Evolutionary conservation across 1,284 basidiomycete species (phyloP).

Genomic region (Ustilago tritici): DNA sequence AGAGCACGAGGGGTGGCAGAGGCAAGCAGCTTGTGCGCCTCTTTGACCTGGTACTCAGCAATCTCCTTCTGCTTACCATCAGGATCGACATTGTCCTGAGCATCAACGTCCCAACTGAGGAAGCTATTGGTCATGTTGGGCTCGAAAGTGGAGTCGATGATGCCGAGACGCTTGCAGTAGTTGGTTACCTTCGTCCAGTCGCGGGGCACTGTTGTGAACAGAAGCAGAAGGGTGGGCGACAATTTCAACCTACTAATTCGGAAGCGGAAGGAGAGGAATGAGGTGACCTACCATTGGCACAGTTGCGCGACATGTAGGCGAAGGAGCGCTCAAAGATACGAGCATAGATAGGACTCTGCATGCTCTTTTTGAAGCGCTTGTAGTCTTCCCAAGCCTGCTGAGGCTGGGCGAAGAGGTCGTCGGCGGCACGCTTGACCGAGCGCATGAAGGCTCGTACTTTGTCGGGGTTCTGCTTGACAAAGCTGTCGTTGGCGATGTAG

Average conservation of each 20-base stretch:
- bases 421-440: slow-evolving; percentile 70
- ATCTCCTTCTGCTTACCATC: slow-evolving; percentile 60
- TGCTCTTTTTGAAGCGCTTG: slow-evolving; percentile 67
- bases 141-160: slow-evolving; percentile 67
- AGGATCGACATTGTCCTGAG: slow-evolving; percentile 52
- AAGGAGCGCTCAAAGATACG: slow-evolving; percentile 67
- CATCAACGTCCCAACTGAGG: slow-evolving; percentile 52
- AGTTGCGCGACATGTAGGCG: slow-evolving; percentile 70
- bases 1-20: slow-evolving; percentile 8
- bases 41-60: slow-evolving; percentile 51
- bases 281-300: slow-evolving; percentile 44
- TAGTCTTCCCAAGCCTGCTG: slow-evolving; percentile 69
- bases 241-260: background rate
- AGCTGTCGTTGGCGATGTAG: slow-evolving; percentile 62
- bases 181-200: slow-evolving; percentile 69
- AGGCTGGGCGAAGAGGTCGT: slow-evolving; percentile 68
- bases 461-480: slow-evolving; percentile 66
- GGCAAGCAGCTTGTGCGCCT: slow-evolving; percentile 44
- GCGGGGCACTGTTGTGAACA: slow-evolving; percentile 26
- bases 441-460: slow-evolving; percentile 70
- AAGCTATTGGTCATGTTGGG: slow-evolving; percentile 70
- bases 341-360: slow-evolving; percentile 67
- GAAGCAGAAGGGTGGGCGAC: slow-evolving; percentile 10
- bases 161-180: slow-evolving; percentile 70
- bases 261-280: background rate